These are phyloP conservation scores for Penicillium roqueforti DNA, from an alignment of 495 filamentous ascomycete genomes.

Conservation along the genomic window DNA sequence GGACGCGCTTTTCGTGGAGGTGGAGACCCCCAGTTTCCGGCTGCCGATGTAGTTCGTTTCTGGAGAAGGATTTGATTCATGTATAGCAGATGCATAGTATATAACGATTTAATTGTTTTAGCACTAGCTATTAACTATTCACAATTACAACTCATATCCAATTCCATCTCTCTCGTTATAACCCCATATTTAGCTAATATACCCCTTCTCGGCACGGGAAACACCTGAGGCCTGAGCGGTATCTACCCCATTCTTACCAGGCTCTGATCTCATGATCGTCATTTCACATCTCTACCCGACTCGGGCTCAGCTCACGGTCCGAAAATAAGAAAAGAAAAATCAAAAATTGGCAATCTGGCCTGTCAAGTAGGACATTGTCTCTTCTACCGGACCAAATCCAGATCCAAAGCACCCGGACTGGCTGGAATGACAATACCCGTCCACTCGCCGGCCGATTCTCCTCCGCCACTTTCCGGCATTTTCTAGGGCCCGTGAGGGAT, in stretches of 20 bases:
- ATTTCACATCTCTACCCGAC: constrained; percentile 8
- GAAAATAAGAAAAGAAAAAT: background rate
- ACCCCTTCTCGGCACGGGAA: background rate
- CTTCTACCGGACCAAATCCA: constrained; percentile 5
- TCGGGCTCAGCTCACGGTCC: constrained; percentile 8
- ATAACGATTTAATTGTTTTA: too few relatives aligned
- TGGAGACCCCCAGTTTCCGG: constrained; percentile 23
- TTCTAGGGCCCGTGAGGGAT: background rate
- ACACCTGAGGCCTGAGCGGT: constrained; percentile 7
- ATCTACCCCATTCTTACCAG: background rate
- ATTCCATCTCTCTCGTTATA: background rate
- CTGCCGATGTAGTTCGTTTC: constrained; percentile 6
- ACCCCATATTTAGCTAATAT: background rate
- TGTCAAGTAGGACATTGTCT: constrained; percentile 4
- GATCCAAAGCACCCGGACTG: constrained; percentile 5
- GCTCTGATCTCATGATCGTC: constrained; percentile 20
- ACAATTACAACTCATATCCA: background rate
- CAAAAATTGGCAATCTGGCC: background rate
- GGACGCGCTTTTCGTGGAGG: constrained; percentile 27
- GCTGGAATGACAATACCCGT: constrained; percentile 17
- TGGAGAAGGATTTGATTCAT: too few relatives aligned
- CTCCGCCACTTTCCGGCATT: constrained; percentile 11
- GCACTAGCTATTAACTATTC: too few relatives aligned
- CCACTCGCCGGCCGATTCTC: constrained; percentile 3
- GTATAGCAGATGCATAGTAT: too few relatives aligned